These are phyloP conservation scores for Pestalotiopsis sp. DNA, from an alignment of 2,329 filamentous ascomycete genomes.

Conservation along the genomic window DNA sequence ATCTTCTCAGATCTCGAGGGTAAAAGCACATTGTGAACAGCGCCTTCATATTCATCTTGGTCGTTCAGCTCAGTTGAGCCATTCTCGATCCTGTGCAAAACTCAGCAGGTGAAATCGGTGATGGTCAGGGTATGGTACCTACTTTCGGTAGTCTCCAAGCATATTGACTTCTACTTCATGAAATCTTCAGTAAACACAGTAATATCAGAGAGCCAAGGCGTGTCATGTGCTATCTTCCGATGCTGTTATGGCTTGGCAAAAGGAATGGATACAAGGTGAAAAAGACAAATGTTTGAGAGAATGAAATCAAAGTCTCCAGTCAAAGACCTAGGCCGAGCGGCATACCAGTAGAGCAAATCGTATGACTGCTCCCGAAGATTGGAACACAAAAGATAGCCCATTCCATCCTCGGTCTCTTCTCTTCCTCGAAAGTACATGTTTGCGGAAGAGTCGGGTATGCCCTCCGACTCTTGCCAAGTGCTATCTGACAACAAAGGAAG, in stretches of 20 bases:
- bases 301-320: background rate
- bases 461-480: background rate
- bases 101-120: background rate
- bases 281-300: background rate
- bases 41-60: background rate
- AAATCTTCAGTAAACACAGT: background rate
- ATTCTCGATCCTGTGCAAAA: background rate
- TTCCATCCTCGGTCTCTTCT: background rate
- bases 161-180: background rate
- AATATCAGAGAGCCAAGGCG: background rate
- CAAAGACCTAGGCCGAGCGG: background rate
- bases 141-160: background rate
- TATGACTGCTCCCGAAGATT: background rate
- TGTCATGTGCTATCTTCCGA: background rate
- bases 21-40: background rate
- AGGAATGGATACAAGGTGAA: background rate
- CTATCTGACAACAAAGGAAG: background rate
- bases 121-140: background rate
- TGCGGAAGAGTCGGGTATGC: background rate
- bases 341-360: background rate
- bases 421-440: background rate
- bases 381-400: background rate
- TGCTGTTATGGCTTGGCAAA: background rate
- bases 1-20: background rate
- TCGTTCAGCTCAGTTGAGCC: background rate